Percentiles rank a stretch among this genome's conserved stretches.
Conservation (phyloP, 805 yeast genomes). For the Myxozyma geophila region DNA sequence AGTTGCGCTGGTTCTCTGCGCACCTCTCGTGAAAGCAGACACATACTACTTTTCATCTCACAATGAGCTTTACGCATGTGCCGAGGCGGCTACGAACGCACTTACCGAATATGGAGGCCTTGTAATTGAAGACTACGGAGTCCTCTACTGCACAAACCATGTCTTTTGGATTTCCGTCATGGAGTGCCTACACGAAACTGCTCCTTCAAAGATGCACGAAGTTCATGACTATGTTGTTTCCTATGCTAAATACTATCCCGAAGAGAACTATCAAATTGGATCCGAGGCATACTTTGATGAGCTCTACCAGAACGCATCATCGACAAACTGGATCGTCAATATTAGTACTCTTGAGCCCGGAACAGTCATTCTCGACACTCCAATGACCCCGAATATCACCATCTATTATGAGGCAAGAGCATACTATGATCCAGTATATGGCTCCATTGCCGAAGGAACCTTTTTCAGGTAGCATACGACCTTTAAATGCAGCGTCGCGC, state of each 20-base stretch:
- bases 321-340: conserved; percentile 7
- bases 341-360: conserved; percentile 1
- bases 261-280: background rate
- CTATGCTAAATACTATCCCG: background rate
- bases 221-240: background rate
- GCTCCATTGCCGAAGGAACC: conserved; percentile 6
- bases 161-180: background rate
- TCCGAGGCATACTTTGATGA: background rate
- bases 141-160: background rate
- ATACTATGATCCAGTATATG: conserved; percentile 1
- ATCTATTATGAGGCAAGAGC: background rate
- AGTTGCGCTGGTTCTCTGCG: background rate
- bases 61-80: conserved; percentile 11
- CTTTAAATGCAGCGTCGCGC: too few species aligned
- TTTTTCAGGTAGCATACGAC: conserved; percentile 4
- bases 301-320: conserved; percentile 5
- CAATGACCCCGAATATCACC: conserved; percentile 13
- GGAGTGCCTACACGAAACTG: conserved; percentile 4
- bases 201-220: background rate
- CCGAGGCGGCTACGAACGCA: background rate
- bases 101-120: background rate
- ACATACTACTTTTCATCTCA: conserved; percentile 2
- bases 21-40: background rate
- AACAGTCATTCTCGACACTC: conserved; percentile 48
- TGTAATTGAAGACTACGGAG: background rate